Evolutionary conservation across 495 filamentous ascomycete species (phyloP).

Genomic region (Immersiella caudata): DNA sequence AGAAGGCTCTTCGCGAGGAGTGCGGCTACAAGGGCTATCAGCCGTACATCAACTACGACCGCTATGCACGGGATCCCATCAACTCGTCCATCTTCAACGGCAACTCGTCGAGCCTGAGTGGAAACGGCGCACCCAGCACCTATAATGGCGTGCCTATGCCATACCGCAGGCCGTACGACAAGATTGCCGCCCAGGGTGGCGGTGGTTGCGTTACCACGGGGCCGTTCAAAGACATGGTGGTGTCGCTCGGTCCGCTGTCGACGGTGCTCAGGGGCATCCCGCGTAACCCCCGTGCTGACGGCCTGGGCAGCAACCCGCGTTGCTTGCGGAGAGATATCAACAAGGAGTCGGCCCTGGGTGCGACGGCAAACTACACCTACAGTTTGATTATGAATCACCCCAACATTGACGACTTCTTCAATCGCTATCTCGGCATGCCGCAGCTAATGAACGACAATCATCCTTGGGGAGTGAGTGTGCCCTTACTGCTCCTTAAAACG

Average conservation of each 20-base stretch:
- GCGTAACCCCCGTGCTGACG: slow-evolving; percentile 24
- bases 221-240: slow-evolving; percentile 53
- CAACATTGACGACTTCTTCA: slow-evolving; percentile 54
- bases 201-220: slow-evolving; percentile 66
- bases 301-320: slow-evolving; percentile 56
- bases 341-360: slow-evolving; percentile 37
- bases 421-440: slow-evolving; percentile 53
- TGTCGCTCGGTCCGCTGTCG: slow-evolving; percentile 57
- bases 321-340: slow-evolving; percentile 65
- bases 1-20: slow-evolving; percentile 67
- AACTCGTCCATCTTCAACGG: slow-evolving; percentile 47
- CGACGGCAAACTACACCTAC: slow-evolving; percentile 48
- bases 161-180: slow-evolving; percentile 14
- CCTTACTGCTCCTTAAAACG: not conserved
- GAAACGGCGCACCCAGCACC: slow-evolving; percentile 35
- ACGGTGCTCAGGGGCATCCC: slow-evolving; percentile 20
- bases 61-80: slow-evolving; percentile 42
- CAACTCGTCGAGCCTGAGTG: slow-evolving; percentile 43
- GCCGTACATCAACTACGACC: slow-evolving; percentile 50
- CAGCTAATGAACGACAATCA: slow-evolving; percentile 41
- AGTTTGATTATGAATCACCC: slow-evolving; percentile 37
- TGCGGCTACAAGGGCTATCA: slow-evolving; percentile 64
- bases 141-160: slow-evolving; percentile 16
- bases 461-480: slow-evolving; percentile 1
- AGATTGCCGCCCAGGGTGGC: slow-evolving; percentile 51